Base-by-base conservation (phyloP, 805 yeast species). In the Ogataea pignaliae region DNA sequence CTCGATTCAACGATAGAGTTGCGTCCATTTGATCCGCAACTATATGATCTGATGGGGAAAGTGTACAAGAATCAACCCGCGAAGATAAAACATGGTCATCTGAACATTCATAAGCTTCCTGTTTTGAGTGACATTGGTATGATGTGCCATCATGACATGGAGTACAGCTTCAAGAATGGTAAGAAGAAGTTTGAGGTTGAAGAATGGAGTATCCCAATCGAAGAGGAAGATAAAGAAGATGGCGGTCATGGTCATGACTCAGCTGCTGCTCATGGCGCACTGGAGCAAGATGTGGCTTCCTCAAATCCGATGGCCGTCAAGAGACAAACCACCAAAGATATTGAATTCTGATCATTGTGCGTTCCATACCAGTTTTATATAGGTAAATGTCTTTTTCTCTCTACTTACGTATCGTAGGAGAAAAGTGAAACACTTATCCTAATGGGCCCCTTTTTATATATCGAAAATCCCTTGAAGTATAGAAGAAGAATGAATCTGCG, bases 191-290 rank as follows among this genome's bases (percentile, higher is more conserved):
- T 91, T 59, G 96, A 87, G 56, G 83, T 93, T 42, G 91, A 87
- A 52, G 88, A 83, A 56, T 93, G 97, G 96, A 88, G 96, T n/a
- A 93, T 93, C 40, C 98, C 99, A 0, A 96, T 91, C 2, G 97
- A 89, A 45, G 95, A 85, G 45, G 85, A 73, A n/a, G 83, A 73
- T 13, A 75, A 68, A 5, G 68, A 63, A 3, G 8, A 26, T 14
- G 29, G 34, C 6, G 9, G 15, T 21, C 26, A 14, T 16, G 21
- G 16, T 14, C 18, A 29, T n/a, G 31, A 13, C 10, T 10, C 13
- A 28, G 29, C 21, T 37, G 34, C 28, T 5, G 28, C 31, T 3
- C 37, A 34, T 8, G 39, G 31, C 4, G 26, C 26, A 5, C 33
- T 30, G 17, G 37, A 43, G 6, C 10, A 13, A 14, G 37, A 40